Evolutionary conservation across 2,329 filamentous ascomycete genomes (phyloP), one percentile per base, ranked within the genome.

Genomic region (Eutypella sp.): DNA sequence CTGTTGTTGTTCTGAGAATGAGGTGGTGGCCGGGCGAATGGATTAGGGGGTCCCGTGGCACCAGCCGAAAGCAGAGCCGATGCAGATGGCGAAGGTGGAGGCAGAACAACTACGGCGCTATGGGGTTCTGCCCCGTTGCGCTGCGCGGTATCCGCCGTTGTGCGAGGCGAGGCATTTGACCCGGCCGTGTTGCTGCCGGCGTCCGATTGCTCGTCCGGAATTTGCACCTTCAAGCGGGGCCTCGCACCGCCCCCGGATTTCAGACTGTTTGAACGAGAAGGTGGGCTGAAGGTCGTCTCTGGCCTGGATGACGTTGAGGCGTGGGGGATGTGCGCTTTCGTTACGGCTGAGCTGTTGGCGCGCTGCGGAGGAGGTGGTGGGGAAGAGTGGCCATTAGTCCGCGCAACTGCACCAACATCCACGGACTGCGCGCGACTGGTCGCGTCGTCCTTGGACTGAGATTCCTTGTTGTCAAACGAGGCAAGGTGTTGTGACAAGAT

Each of bases 11-110:
- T 71, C 57, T 77, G 81, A 46, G 81, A 75, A 23, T 90, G 88
- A 4, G 87, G 89, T 22, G 84, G 79, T 1, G 92, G 93, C 36
- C 92, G 79, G 7, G 93, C 93, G 65, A 97, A 99, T 0, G 93
- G 93, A 64, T 99, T 99, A 2, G 90, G 90, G 13, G 93, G 93
- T 0, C 93, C 93, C 31, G 85, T 86, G 8, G 93, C 92, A 34
- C 93, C 93, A 0, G 93, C 93, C 40, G 90, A 96, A 45, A 96
- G 74, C 6, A 97, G 74, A 2, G 89, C 82, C 19, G 87, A 87
- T 2, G 89, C 87, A 24, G 89, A 95, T 0, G 93, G 92, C 1
- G 93, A 96, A 0, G 93, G 93, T 7, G 92, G 92, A 16, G 93
- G 93, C 5, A 99, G 75, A 3, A 96, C 89, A 18, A 95, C 84